Percentiles rank a stretch among this genome's conserved stretches.
Evolutionary conservation across 192 early-diverging fungal genomes (phyloP).

Genomic region (Obelidium mucronatum): DNA sequence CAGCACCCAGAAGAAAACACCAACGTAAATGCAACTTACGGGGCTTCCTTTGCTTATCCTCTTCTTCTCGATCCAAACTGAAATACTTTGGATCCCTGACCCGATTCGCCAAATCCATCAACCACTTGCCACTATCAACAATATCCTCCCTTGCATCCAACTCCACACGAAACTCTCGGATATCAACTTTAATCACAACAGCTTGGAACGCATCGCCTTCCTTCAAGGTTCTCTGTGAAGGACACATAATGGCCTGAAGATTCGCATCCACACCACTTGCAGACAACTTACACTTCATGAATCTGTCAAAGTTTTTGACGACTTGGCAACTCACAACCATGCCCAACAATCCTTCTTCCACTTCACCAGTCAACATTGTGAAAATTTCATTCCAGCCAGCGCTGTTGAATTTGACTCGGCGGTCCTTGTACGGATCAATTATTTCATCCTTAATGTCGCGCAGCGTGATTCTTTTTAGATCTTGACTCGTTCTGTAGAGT

Average conservation of each 20-base stretch:
- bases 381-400: slow-evolving; percentile 71
- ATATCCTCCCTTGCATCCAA: slow-evolving; percentile 67
- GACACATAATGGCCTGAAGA: slow-evolving; percentile 70
- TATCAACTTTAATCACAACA: slow-evolving; percentile 81
- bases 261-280: slow-evolving; percentile 81
- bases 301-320: slow-evolving; percentile 72
- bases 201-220: slow-evolving; percentile 78
- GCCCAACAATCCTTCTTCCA: slow-evolving; percentile 69
- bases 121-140: slow-evolving; percentile 34
- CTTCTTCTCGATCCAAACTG: slow-evolving; percentile 50
- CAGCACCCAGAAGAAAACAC: slow-evolving; percentile 1
- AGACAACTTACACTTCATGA: slow-evolving; percentile 76
- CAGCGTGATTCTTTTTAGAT: slow-evolving; percentile 79
- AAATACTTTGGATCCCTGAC: slow-evolving; percentile 29
- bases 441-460: slow-evolving; percentile 89
- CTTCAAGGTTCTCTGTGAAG: slow-evolving; percentile 40
- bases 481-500: slow-evolving; percentile 74
- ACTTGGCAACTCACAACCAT: slow-evolving; percentile 75
- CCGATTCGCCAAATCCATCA: slow-evolving; percentile 16
- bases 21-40: slow-evolving; percentile 17
- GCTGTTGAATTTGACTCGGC: slow-evolving; percentile 64
- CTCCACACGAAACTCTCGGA: slow-evolving; percentile 78
- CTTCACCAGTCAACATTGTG: slow-evolving; percentile 87
- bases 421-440: slow-evolving; percentile 81
- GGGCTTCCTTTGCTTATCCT: slow-evolving; percentile 29